phyloP scores from a whole-genome alignment of 352 stramenopile species.

The Peronosclerospora sorghi region DNA sequence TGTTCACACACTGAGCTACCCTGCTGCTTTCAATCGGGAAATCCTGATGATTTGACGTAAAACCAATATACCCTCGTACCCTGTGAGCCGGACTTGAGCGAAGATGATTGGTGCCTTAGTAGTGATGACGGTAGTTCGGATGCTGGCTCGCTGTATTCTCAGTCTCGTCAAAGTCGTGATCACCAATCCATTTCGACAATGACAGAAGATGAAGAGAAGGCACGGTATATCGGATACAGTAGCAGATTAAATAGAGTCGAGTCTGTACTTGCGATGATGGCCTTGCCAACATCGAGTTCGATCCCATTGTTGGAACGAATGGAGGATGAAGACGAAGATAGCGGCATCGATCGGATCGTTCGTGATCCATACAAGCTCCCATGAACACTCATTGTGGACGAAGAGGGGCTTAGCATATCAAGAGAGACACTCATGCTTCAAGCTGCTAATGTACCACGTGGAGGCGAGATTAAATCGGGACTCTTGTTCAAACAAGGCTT shows the following conservation, averaged over 20 bases:
- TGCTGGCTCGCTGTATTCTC: conserved; percentile 7
- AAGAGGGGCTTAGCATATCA: conserved; percentile 49
- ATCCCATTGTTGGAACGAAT: conserved; percentile 33
- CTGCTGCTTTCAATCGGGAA: too few species aligned
- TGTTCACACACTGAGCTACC: too few species aligned
- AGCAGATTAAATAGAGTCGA: conserved; percentile 17
- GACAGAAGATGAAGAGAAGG: conserved; percentile 21
- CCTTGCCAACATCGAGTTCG: conserved; percentile 24
- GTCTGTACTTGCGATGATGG: conserved; percentile 21
- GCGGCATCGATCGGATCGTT: conserved; percentile 54
- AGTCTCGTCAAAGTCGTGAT: conserved; percentile 9
- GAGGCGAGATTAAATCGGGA: conserved; percentile 50
- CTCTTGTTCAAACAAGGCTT: conserved; percentile 73
- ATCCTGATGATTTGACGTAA: too few species aligned
- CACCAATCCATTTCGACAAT: conserved; percentile 8
- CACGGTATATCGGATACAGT: not conserved
- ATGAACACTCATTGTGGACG: conserved; percentile 55
- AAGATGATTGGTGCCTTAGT: conserved; percentile 23
- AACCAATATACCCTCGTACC: too few species aligned
- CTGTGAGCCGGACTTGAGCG: conserved; percentile 18
- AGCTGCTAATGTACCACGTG: conserved; percentile 25
- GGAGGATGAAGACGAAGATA: conserved; percentile 34
- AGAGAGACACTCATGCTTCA: conserved; percentile 37
- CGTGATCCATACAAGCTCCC: conserved; percentile 40
- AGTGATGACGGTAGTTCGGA: conserved; percentile 22